A percentile compares a stretch with the other conserved stretches of the same genome.
Conservation (phyloP, 2,329 filamentous ascomycete genomes). For the Trichoderma harzianum region DNA sequence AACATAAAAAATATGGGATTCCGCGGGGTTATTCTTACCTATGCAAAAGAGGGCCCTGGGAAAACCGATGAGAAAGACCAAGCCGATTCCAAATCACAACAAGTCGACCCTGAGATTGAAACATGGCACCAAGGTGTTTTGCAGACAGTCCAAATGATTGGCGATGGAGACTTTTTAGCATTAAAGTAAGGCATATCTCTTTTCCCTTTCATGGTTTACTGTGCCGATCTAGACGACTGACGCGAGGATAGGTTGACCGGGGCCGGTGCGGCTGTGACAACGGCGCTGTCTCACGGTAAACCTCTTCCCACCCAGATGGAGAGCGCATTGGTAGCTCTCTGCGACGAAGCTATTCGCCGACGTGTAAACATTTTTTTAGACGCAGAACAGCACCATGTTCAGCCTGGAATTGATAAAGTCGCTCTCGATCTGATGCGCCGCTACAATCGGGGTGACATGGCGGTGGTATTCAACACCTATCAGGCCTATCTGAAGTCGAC, state of each 20-base stretch:
- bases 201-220: neutral
- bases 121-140: constrained; percentile 34
- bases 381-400: constrained; percentile 45
- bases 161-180: constrained; percentile 35
- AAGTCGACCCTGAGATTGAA: constrained; percentile 30
- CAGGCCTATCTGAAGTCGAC: constrained; percentile 54
- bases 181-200: constrained; percentile 33
- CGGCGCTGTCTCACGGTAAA: constrained; percentile 35
- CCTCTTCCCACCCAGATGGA: constrained; percentile 40
- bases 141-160: constrained; percentile 31
- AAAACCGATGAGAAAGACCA: constrained; percentile 25
- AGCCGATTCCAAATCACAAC: neutral
- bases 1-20: constrained; percentile 49
- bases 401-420: constrained; percentile 35
- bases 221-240: constrained; percentile 27
- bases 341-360: constrained; percentile 31
- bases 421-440: constrained; percentile 36
- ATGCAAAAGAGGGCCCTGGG: constrained; percentile 43
- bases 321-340: constrained; percentile 40
- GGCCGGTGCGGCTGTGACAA: constrained; percentile 38
- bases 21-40: constrained; percentile 55
- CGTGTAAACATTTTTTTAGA: constrained; percentile 43
- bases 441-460: constrained; percentile 38
- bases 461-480: constrained; percentile 49
- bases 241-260: constrained; percentile 31